Evolutionary conservation across 139 green algal genomes (phyloP).

Genomic region (Yamagishiella unicocca): DNA sequence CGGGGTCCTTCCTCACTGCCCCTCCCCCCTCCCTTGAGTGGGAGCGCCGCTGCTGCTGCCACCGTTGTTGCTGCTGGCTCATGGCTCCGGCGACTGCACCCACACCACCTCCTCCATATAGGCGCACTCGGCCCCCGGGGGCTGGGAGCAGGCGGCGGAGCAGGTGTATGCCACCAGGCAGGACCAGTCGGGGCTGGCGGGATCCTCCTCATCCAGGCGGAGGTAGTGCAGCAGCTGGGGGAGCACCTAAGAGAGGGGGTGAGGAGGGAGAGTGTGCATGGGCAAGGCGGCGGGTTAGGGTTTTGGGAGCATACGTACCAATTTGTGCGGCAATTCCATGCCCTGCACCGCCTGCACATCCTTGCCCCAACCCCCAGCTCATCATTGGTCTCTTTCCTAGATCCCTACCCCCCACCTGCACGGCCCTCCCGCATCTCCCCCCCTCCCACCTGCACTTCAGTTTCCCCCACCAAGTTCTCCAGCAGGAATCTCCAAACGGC

Average conservation of each 20-base stretch:
- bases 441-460: no score
- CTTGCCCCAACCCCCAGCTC: no score
- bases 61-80: no score
- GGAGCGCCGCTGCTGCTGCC: no score
- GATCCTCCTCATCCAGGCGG: slow-evolving; percentile 69
- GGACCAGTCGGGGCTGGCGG: slow-evolving; percentile 77
- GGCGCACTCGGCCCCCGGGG: slow-evolving; percentile 8
- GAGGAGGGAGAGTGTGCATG: neutral
- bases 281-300: neutral
- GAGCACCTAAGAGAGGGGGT: slow-evolving; percentile 61
- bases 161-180: slow-evolving; percentile 85
- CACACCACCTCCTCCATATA: slow-evolving; percentile 76
- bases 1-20: no score
- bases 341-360: no score
- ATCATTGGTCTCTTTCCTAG: no score
- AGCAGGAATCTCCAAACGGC: neutral
- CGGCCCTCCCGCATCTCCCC: no score
- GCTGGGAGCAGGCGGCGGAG: slow-evolving; percentile 64
- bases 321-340: no score
- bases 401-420: no score
- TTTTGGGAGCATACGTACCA: neutral
- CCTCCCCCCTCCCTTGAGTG: no score
- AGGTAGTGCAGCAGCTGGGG: slow-evolving; percentile 83
- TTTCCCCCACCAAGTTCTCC: neutral
- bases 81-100: slow-evolving; percentile 62